Conservation (phyloP, 2,329 filamentous ascomycete species). For the Paraphaeosphaeria sporulosa region DNA sequence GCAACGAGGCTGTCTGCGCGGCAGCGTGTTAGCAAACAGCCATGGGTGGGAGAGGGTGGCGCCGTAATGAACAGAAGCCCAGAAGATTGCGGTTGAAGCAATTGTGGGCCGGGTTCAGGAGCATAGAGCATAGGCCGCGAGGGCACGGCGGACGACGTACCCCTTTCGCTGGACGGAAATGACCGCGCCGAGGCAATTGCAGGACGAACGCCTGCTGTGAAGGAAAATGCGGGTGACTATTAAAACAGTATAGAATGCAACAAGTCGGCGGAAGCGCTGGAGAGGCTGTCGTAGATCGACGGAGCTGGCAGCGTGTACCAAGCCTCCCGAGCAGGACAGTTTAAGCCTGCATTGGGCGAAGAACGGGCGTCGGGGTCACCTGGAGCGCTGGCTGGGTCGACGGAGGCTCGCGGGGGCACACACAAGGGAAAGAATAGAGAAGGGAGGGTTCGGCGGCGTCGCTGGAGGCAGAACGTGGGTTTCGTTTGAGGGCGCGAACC, state of each 20-base stretch:
- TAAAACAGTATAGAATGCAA: slow-evolving; percentile 50
- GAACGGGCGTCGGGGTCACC: slow-evolving; percentile 25
- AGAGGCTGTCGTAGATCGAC: slow-evolving; percentile 49
- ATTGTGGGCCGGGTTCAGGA: slow-evolving; percentile 30
- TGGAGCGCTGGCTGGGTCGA: slow-evolving; percentile 24
- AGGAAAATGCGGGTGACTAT: slow-evolving; percentile 41
- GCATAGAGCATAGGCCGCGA: slow-evolving; percentile 21
- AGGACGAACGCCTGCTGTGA: slow-evolving; percentile 38
- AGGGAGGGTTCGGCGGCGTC: slow-evolving; percentile 34
- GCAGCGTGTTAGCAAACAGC: slow-evolving; percentile 28
- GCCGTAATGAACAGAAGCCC: slow-evolving; percentile 18
- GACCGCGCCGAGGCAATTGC: slow-evolving; percentile 22
- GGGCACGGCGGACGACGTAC: slow-evolving; percentile 35
- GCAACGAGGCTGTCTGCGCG: slow-evolving; percentile 28
- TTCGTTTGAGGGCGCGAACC: slow-evolving; percentile 14
- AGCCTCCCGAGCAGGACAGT: slow-evolving; percentile 45
- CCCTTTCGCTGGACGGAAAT: slow-evolving; percentile 29
- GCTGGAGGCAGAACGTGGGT: slow-evolving; percentile 27
- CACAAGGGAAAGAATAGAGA: slow-evolving; percentile 44
- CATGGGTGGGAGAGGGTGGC: slow-evolving; percentile 12
- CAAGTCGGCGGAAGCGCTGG: slow-evolving; percentile 36
- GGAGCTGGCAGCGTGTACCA: slow-evolving; percentile 52
- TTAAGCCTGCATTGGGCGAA: slow-evolving; percentile 50
- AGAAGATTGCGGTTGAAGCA: slow-evolving; percentile 21
- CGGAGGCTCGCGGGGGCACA: slow-evolving; percentile 27